Evolutionary conservation across 192 early-diverging fungal genomes (phyloP).

Genomic region (Coemansia sp.): DNA sequence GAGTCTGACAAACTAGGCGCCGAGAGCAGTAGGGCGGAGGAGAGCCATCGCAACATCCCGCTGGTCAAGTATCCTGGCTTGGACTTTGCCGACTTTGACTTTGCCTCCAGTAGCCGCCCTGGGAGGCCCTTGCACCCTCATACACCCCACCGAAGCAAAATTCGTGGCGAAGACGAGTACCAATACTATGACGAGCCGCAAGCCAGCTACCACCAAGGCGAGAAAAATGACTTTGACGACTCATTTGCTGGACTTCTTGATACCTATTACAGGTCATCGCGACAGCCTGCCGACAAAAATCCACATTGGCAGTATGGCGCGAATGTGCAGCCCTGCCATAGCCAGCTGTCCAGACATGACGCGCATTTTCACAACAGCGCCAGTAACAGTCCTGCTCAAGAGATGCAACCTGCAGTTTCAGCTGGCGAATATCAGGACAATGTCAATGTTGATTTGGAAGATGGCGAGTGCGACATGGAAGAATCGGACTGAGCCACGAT

Average conservation of each 20-base stretch:
- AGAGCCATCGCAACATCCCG: conserved; percentile 18
- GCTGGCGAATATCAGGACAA: background rate
- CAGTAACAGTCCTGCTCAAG: too few species aligned
- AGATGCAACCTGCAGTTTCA: too few species aligned
- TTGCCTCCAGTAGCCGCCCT: conserved; percentile 10
- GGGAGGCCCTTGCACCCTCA: conserved; percentile 17
- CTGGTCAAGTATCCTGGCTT: conserved; percentile 37
- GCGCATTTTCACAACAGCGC: background rate
- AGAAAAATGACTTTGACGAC: background rate
- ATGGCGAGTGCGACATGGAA: conserved; percentile 51
- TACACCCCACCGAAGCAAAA: background rate
- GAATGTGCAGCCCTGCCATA: background rate
- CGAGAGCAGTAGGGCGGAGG: background rate
- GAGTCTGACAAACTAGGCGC: background rate
- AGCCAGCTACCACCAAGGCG: background rate
- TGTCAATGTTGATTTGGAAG: conserved; percentile 23
- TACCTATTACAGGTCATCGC: conserved; percentile 21
- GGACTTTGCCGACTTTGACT: conserved; percentile 36
- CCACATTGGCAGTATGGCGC: background rate
- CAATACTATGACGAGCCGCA: conserved; percentile 2
- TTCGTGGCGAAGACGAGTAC: background rate
- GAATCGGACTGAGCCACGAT: conserved; percentile 22
- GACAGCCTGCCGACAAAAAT: background rate
- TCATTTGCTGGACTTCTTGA: conserved; percentile 26
- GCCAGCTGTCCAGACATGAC: background rate